Evolutionary conservation across 2,329 filamentous ascomycete species (phyloP).

Genomic region (Ophiostoma fasciatum): DNA sequence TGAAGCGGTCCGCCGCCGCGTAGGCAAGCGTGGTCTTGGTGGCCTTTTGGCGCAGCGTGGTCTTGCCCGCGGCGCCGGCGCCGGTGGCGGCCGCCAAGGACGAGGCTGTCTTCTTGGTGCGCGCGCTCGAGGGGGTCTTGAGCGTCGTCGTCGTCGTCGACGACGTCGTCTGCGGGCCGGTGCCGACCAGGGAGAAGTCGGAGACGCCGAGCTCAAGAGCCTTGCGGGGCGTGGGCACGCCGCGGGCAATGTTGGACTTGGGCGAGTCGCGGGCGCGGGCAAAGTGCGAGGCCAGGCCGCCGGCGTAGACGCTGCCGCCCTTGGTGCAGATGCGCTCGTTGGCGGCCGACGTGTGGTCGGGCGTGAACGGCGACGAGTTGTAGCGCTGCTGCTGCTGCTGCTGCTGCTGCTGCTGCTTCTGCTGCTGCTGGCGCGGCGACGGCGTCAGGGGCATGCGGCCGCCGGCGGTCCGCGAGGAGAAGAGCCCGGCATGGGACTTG

Average conservation of each 20-base stretch:
- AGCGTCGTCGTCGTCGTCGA: constrained; percentile 29
- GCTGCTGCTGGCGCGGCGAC: constrained; percentile 56
- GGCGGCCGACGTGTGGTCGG: constrained; percentile 41
- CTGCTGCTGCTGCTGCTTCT: constrained; percentile 35
- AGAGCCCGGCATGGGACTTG: constrained; percentile 88
- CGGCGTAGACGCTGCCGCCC: constrained; percentile 68
- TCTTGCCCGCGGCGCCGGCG: constrained; percentile 42
- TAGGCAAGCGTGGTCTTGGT: constrained; percentile 69
- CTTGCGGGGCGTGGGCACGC: constrained; percentile 62
- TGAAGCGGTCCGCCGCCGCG: constrained; percentile 78
- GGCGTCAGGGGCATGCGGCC: constrained; percentile 90
- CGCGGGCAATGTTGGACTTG: constrained; percentile 86
- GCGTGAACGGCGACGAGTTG: constrained; percentile 64
- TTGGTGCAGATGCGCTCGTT: constrained; percentile 42
- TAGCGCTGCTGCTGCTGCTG: constrained; percentile 33
- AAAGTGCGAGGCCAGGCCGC: constrained; percentile 67
- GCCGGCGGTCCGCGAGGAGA: constrained; percentile 83
- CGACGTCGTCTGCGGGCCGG: constrained; percentile 47
- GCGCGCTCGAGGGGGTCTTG: constrained; percentile 44
- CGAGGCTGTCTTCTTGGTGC: constrained; percentile 41
- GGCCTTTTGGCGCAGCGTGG: constrained; percentile 34
- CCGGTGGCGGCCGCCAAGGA: constrained; percentile 29
- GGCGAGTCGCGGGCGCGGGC: constrained; percentile 71
- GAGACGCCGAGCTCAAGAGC: constrained; percentile 79
- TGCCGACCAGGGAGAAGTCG: constrained; percentile 81